Evolutionary conservation across 1,139 yeast species (phyloP).

Genomic region (Kodamaea ohmeri): DNA sequence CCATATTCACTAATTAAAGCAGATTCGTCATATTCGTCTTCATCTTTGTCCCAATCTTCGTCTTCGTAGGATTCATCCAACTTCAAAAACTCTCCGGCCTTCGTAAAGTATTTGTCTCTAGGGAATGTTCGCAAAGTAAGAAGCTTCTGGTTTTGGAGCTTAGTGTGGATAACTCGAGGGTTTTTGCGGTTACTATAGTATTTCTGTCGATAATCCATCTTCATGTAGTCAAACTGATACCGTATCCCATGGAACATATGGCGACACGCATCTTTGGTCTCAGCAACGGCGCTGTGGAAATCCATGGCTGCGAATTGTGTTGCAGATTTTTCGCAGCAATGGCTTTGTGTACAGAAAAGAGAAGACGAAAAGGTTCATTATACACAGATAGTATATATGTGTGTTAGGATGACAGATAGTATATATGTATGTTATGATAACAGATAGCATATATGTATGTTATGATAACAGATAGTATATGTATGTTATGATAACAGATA

Average conservation of each 20-base stretch:
- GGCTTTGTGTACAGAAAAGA: conserved; percentile 2
- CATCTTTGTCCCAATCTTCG: too few species aligned
- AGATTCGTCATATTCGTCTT: neutral
- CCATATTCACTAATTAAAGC: neutral
- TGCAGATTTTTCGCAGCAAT: too few species aligned
- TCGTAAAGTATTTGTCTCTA: conserved; percentile 17
- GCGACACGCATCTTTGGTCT: conserved; percentile 3
- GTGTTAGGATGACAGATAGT: too few species aligned
- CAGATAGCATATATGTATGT: too few species aligned
- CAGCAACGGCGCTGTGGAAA: neutral
- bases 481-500: too few species aligned
- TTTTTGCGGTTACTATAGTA: conserved; percentile 22
- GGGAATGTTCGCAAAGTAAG: conserved; percentile 23
- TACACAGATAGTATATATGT: too few species aligned
- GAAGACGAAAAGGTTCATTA: too few species aligned
- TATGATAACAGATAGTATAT: too few species aligned
- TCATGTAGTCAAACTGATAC: conserved; percentile 12
- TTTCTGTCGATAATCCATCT: conserved; percentile 19
- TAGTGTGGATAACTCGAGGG: conserved; percentile 24
- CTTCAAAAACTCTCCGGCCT: conserved; percentile 20
- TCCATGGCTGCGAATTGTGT: neutral
- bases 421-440: too few species aligned
- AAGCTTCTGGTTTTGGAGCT: conserved; percentile 17
- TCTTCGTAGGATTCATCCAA: too few species aligned
- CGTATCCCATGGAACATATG: conserved; percentile 11